Evolutionary conservation across 108 stramenopile species (phyloP).

Genomic region (Skeletonema grethae): DNA sequence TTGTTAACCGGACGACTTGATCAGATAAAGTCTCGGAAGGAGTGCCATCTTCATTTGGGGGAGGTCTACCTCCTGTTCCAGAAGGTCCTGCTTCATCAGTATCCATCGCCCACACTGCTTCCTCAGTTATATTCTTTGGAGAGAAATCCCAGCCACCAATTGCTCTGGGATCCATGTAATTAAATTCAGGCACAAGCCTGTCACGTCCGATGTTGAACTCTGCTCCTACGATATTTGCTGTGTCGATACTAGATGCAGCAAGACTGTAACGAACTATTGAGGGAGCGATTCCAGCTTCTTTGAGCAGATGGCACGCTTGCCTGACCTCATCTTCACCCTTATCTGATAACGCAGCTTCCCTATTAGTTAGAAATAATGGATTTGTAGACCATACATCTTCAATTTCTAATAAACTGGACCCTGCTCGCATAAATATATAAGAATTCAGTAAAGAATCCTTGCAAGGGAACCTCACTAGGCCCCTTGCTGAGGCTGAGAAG

Average conservation of each 20-base stretch:
- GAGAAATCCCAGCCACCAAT: slow-evolving; percentile 78
- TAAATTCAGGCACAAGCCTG: slow-evolving; percentile 80
- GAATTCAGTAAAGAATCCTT: slow-evolving; percentile 48
- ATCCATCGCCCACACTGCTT: slow-evolving; percentile 80
- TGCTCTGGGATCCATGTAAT: slow-evolving; percentile 80
- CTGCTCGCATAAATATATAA: slow-evolving; percentile 74
- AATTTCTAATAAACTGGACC: slow-evolving; percentile 64
- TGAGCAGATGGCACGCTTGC: slow-evolving; percentile 47
- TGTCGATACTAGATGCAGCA: slow-evolving; percentile 69
- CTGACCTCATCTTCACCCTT: slow-evolving; percentile 58
- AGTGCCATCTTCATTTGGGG: slow-evolving; percentile 82
- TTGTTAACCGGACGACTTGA: slow-evolving; percentile 71
- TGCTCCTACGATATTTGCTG: slow-evolving; percentile 62
- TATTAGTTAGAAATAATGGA: slow-evolving; percentile 77
- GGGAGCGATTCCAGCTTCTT: slow-evolving; percentile 33
- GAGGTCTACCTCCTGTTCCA: slow-evolving; percentile 62
- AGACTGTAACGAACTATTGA: slow-evolving; percentile 67
- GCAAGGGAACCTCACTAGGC: slow-evolving; percentile 63
- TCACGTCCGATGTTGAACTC: slow-evolving; percentile 72
- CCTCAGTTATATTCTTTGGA: slow-evolving; percentile 39
- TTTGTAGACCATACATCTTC: slow-evolving; percentile 79
- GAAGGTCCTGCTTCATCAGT: slow-evolving; percentile 60
- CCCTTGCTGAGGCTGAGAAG: slow-evolving; percentile 25
- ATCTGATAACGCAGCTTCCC: slow-evolving; percentile 69
- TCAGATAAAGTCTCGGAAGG: slow-evolving; percentile 78